Percentiles rank a stretch among this genome's conserved stretches.
phyloP scores from a whole-genome alignment of 2,329 filamentous ascomycete genomes.

The Claviceps cyperi region DNA sequence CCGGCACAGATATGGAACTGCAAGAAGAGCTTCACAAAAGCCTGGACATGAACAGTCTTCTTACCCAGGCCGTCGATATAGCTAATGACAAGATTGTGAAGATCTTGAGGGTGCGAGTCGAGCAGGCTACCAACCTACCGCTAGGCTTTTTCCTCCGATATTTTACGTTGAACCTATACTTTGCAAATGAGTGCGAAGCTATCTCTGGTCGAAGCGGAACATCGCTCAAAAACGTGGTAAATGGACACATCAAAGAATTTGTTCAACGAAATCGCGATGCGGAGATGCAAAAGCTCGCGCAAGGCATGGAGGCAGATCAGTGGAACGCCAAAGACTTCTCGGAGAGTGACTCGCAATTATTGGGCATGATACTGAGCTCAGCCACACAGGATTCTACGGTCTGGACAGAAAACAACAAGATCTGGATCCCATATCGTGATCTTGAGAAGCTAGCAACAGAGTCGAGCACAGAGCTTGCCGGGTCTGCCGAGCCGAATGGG shows the following conservation, averaged over 20 bases:
- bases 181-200: constrained; percentile 76
- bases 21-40: constrained; percentile 67
- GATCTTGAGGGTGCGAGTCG: constrained; percentile 60
- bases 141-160: constrained; percentile 63
- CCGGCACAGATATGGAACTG: constrained; percentile 26
- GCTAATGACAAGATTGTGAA: constrained; percentile 66
- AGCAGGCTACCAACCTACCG: constrained; percentile 55
- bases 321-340: constrained; percentile 69
- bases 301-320: constrained; percentile 65
- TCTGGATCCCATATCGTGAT: constrained; percentile 38
- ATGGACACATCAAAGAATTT: constrained; percentile 69
- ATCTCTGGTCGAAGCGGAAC: constrained; percentile 67
- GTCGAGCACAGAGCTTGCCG: constrained; percentile 12
- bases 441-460: constrained; percentile 19
- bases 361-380: constrained; percentile 51
- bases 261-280: constrained; percentile 55
- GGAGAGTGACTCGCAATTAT: constrained; percentile 41
- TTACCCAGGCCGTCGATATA: constrained; percentile 68
- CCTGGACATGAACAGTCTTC: constrained; percentile 61
- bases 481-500: constrained; percentile 29
- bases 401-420: constrained; percentile 48
- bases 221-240: constrained; percentile 63
- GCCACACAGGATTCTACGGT: constrained; percentile 55
- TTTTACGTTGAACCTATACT: constrained; percentile 68
- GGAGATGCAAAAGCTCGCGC: constrained; percentile 60